These are phyloP conservation scores for Debaryomycetaceae sp. DNA, from an alignment of 1,139 yeast genomes.

Conservation along the genomic window DNA sequence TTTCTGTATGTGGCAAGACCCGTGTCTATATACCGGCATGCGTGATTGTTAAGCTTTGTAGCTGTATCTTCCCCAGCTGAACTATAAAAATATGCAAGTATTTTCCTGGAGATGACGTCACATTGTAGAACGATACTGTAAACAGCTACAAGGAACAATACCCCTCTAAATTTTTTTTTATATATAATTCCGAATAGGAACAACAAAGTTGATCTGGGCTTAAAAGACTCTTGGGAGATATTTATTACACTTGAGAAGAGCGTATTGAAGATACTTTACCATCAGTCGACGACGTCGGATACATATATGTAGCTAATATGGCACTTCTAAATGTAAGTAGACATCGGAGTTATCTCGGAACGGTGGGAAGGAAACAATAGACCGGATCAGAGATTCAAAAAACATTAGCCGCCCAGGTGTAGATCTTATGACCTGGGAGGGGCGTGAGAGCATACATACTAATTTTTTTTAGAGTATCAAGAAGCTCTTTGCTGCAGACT, in stretches of 20 bases:
- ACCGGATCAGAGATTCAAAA: no score
- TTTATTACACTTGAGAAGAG: no score
- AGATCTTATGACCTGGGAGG: no score
- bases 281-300: background rate
- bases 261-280: background rate
- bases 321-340: background rate
- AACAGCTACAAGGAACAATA: background rate
- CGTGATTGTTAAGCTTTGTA: background rate
- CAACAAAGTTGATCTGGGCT: background rate
- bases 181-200: background rate
- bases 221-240: background rate
- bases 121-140: background rate
- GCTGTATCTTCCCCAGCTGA: background rate
- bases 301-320: background rate
- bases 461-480: slow-evolving; percentile 11
- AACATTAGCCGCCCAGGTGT: background rate
- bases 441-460: no score
- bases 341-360: no score
- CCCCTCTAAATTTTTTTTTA: background rate
- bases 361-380: no score
- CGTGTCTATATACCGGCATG: background rate
- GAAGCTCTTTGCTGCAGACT: slow-evolving; percentile 7
- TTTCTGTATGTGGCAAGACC: background rate
- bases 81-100: background rate
- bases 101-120: background rate